Conservation (phyloP, 164 flowering plant genomes). For the Liquidambar formosana region DNA sequence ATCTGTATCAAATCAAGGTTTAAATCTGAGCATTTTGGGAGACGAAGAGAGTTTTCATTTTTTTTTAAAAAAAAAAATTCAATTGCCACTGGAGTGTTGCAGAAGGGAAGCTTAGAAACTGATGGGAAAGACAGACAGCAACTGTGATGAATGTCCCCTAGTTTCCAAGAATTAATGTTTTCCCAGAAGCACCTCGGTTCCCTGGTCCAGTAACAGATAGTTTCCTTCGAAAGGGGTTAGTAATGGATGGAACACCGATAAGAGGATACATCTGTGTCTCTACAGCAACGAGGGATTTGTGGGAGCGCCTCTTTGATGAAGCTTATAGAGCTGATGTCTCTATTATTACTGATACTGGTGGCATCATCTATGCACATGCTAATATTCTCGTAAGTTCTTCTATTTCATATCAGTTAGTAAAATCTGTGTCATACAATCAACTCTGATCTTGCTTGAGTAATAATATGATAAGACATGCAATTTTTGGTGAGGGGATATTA, state of each 20-base stretch:
- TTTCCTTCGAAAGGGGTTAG: constrained; percentile 7
- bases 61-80: too few relatives aligned
- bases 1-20: too few relatives aligned
- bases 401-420: neutral
- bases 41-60: too few relatives aligned
- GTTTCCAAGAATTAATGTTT: neutral
- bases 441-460: neutral
- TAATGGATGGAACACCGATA: constrained; percentile 11
- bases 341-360: constrained; percentile 52
- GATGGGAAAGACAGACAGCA: constrained; percentile 10
- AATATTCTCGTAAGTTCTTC: constrained; percentile 61
- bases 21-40: too few relatives aligned
- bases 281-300: constrained; percentile 37
- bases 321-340: constrained; percentile 75
- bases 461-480: neutral
- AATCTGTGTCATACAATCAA: neutral
- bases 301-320: constrained; percentile 75
- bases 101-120: constrained; percentile 9
- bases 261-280: constrained; percentile 30
- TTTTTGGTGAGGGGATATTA: neutral
- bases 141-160: neutral
- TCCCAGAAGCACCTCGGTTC: constrained; percentile 45
- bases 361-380: constrained; percentile 66
- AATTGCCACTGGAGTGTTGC: too few relatives aligned
- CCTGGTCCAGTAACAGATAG: constrained; percentile 23